Conservation (phyloP, 345 rosid species). For the rapeseed (Brassica napus) region DNA sequence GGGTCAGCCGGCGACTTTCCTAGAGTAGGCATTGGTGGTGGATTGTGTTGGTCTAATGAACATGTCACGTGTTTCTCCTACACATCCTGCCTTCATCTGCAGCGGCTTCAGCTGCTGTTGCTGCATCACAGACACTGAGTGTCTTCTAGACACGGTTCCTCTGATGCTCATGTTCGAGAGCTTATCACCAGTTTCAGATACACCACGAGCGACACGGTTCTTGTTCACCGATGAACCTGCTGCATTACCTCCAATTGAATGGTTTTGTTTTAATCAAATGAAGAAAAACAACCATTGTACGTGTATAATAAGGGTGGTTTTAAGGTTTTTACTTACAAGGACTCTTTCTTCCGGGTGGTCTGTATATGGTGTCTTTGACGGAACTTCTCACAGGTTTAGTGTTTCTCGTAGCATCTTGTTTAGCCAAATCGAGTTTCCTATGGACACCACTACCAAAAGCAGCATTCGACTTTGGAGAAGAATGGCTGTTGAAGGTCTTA, state of each 20-base stretch:
- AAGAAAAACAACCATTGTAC: not conserved
- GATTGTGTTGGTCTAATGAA: slow-evolving; percentile 57
- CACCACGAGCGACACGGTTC: slow-evolving; percentile 46
- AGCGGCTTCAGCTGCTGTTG: slow-evolving; percentile 43
- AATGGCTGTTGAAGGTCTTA: slow-evolving; percentile 48
- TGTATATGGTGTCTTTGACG: slow-evolving; percentile 60
- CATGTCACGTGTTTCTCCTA: slow-evolving; percentile 51
- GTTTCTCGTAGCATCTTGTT: slow-evolving; percentile 58
- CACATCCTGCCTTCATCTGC: slow-evolving; percentile 76
- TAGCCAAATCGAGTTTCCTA: slow-evolving; percentile 66
- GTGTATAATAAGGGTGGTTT: not conserved
- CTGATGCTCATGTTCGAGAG: slow-evolving; percentile 57
- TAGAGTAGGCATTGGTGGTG: slow-evolving; percentile 44
- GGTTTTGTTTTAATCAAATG: not conserved
- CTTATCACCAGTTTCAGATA: slow-evolving; percentile 51
- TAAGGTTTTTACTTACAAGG: slow-evolving; percentile 59
- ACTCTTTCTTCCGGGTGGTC: slow-evolving; percentile 72
- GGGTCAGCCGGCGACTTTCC: slow-evolving; percentile 64
- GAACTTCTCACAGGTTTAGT: slow-evolving; percentile 48
- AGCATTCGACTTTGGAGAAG: slow-evolving; percentile 54
- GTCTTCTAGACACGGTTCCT: slow-evolving; percentile 42
- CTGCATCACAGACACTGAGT: slow-evolving; percentile 40
- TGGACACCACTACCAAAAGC: slow-evolving; percentile 66
- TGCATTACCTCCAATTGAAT: not conserved
- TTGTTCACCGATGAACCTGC: slow-evolving; percentile 46